Evolutionary conservation across 257 asterid species (phyloP).

Genomic region (Fraxinus anomala): DNA sequence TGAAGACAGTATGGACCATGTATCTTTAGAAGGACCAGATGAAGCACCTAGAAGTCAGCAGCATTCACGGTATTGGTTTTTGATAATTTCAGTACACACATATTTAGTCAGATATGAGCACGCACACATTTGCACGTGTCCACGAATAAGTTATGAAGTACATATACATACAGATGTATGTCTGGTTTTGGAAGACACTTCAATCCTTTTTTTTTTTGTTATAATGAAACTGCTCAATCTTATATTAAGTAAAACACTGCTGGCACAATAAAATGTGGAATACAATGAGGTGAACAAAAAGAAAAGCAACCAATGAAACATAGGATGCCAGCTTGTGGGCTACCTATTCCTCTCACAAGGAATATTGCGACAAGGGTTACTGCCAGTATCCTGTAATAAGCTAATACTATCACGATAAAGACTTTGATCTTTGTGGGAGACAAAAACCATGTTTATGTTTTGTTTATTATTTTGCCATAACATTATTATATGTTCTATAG

Average conservation of each 20-base stretch:
- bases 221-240: neutral
- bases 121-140: neutral
- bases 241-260: neutral
- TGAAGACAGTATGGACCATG: slow-evolving; percentile 52
- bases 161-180: neutral
- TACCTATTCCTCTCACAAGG: neutral
- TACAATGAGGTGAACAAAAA: neutral
- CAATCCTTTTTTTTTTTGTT: neutral
- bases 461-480: neutral
- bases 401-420: neutral
- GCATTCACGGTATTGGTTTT: slow-evolving; percentile 55
- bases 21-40: slow-evolving; percentile 47
- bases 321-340: neutral
- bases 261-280: neutral
- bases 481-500: neutral
- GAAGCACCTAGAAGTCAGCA: slow-evolving; percentile 52
- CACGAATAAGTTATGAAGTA: neutral
- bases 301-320: neutral
- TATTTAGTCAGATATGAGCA: neutral
- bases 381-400: neutral
- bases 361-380: neutral
- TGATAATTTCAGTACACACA: neutral
- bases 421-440: neutral
- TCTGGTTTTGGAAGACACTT: neutral
- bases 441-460: neutral